Percentiles rank a stretch among this genome's conserved stretches.
Evolutionary conservation across 805 yeast species (phyloP).

Genomic region (Isabelozyma gotoi): DNA sequence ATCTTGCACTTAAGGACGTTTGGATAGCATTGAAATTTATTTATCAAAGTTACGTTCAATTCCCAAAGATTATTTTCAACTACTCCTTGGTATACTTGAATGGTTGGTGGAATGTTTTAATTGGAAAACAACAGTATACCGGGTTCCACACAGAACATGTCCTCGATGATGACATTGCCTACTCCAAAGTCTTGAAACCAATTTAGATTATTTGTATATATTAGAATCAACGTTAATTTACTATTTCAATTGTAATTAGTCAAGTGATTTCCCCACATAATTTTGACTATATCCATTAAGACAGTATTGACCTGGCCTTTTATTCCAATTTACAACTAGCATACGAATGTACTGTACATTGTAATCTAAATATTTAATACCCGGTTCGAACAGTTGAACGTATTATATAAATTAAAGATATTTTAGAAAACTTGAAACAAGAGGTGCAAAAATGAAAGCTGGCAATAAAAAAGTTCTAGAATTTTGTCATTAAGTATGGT

Average conservation of each 20-base stretch:
- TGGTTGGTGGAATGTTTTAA: conserved; percentile 69
- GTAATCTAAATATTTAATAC: background rate
- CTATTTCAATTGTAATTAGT: too few relatives aligned
- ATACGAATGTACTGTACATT: background rate
- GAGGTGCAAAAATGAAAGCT: background rate
- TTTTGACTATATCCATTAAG: too few relatives aligned
- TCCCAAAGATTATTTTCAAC: conserved; percentile 65
- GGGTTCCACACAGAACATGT: background rate
- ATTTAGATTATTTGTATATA: background rate
- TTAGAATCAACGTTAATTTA: background rate
- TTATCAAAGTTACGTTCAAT: conserved; percentile 58
- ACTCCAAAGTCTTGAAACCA: background rate
- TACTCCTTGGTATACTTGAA: conserved; percentile 48
- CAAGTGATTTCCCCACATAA: too few relatives aligned
- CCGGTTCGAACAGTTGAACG: background rate
- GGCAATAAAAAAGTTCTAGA: background rate
- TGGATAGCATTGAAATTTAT: conserved; percentile 65
- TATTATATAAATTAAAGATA: background rate
- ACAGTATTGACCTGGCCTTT: too few relatives aligned
- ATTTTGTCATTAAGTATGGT: background rate
- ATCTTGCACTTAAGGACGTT: conserved; percentile 51
- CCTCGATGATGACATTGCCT: background rate
- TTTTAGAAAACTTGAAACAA: background rate
- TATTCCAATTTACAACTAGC: too few relatives aligned
- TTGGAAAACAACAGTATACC: conserved; percentile 49